Percentiles rank a stretch among this genome's conserved stretches.
phyloP scores from a whole-genome alignment of 108 stramenopile species.

The Skeletonema tropicum region DNA sequence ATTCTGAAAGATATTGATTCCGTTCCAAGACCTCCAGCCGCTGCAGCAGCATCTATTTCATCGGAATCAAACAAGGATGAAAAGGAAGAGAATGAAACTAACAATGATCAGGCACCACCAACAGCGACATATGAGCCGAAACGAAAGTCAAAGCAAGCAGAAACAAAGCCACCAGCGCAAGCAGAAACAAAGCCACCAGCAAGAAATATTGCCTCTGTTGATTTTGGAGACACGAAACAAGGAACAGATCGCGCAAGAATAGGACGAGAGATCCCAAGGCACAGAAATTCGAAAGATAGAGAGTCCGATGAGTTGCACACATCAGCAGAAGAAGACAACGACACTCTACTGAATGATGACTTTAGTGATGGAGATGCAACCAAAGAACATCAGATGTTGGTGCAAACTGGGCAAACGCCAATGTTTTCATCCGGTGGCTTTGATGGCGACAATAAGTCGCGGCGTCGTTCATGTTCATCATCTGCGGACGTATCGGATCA shows the following conservation, averaged over 20 bases:
- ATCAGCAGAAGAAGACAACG: conserved; percentile 12
- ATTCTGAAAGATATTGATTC: background rate
- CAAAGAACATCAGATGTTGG: conserved; percentile 15
- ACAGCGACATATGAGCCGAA: background rate
- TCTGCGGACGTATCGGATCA: background rate
- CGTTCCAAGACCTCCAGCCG: background rate
- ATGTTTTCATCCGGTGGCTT: conserved; percentile 21
- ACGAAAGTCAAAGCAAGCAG: background rate
- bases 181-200: background rate
- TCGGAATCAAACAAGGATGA: background rate
- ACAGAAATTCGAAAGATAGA: background rate
- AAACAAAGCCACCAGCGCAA: background rate
- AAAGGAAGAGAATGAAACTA: background rate
- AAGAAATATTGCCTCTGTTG: background rate
- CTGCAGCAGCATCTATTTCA: background rate
- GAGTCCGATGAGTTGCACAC: background rate
- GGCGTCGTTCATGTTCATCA: background rate
- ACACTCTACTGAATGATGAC: conserved; percentile 6
- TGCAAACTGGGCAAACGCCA: conserved; percentile 3
- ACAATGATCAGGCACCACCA: background rate
- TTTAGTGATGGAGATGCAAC: conserved; percentile 30
- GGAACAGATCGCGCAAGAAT: background rate
- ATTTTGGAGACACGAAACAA: background rate
- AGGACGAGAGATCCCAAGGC: background rate
- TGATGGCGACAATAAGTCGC: conserved; percentile 6